phyloP scores from a whole-genome alignment of 225 moss, liverwort and hornwort genomes.

The Bryum argenteum region DNA sequence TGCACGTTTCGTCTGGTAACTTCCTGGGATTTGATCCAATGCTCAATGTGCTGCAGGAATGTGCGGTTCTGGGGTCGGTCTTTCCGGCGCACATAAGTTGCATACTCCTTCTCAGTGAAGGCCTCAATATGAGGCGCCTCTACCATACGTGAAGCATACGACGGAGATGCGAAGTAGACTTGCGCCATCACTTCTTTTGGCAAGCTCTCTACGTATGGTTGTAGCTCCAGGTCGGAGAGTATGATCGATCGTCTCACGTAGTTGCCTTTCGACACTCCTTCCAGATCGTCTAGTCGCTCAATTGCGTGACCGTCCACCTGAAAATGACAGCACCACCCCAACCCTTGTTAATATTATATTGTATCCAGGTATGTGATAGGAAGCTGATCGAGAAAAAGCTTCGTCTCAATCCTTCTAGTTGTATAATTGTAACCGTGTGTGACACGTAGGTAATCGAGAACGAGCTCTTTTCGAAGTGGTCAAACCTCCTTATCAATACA shows the following conservation, averaged over 20 bases:
- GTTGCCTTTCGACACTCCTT: constrained; percentile 75
- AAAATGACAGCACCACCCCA: background rate
- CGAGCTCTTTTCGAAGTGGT: too few species aligned
- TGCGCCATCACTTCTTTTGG: constrained; percentile 59
- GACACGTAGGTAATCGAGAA: too few species aligned
- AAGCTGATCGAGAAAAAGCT: too few species aligned
- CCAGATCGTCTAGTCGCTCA: constrained; percentile 73
- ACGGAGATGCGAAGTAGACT: constrained; percentile 73
- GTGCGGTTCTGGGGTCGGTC: constrained; percentile 83
- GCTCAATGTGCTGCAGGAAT: constrained; percentile 78
- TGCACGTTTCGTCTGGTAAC: background rate
- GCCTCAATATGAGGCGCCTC: constrained; percentile 73
- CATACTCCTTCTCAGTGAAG: constrained; percentile 78
- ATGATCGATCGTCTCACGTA: constrained; percentile 65
- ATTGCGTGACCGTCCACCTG: constrained; percentile 67
- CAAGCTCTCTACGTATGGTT: constrained; percentile 35
- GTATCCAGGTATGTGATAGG: too few species aligned
- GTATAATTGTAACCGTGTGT: too few species aligned
- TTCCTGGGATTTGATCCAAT: constrained; percentile 71
- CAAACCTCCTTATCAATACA: too few species aligned
- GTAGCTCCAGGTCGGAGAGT: constrained; percentile 63
- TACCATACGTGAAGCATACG: constrained; percentile 61
- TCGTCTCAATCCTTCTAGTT: too few species aligned
- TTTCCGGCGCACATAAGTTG: constrained; percentile 74
- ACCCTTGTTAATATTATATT: too few species aligned